Conservation (phyloP, 2,329 filamentous ascomycete species). For the Sporothrix luriei region DNA sequence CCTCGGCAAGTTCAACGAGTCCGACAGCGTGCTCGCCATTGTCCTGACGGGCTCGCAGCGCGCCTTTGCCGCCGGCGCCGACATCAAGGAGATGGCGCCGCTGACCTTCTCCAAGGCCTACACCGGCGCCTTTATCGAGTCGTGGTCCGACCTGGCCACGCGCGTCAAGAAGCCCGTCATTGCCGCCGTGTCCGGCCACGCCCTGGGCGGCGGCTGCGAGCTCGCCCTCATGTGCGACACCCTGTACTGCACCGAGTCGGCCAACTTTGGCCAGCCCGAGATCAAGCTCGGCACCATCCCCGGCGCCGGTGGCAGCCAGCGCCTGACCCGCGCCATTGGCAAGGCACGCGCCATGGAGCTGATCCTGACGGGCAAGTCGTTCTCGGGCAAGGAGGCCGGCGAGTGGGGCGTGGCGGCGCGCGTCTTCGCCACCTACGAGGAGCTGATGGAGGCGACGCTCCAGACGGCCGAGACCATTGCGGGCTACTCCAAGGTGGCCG, state of each 20-base stretch:
- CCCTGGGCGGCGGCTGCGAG: constrained; percentile 93
- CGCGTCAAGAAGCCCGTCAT: constrained; percentile 92
- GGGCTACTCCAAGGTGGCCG: constrained; percentile 79
- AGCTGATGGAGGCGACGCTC: constrained; percentile 77
- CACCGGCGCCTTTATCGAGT: constrained; percentile 88
- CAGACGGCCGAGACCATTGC: constrained; percentile 89
- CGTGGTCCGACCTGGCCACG: constrained; percentile 84
- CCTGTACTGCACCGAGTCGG: constrained; percentile 76
- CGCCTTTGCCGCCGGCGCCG: constrained; percentile 92
- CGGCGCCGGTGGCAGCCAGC: constrained; percentile 87
- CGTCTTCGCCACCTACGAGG: constrained; percentile 77
- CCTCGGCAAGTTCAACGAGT: constrained; percentile 68
- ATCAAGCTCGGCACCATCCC: constrained; percentile 93
- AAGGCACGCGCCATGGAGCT: constrained; percentile 91
- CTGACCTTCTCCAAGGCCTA: constrained; percentile 88
- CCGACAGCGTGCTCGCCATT: constrained; percentile 71
- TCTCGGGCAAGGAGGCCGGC: constrained; percentile 80
- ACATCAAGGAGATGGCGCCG: constrained; percentile 98
- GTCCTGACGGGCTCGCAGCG: constrained; percentile 85
- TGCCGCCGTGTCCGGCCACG: constrained; percentile 90
- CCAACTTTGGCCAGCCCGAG: constrained; percentile 95
- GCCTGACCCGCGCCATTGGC: constrained; percentile 78
- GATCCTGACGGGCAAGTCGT: constrained; percentile 81
- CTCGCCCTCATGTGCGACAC: constrained; percentile 97
- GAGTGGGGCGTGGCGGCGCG: constrained; percentile 88